phyloP scores from a whole-genome alignment of 2,329 filamentous ascomycete genomes.

The Colletotrichum orchidophilum region DNA sequence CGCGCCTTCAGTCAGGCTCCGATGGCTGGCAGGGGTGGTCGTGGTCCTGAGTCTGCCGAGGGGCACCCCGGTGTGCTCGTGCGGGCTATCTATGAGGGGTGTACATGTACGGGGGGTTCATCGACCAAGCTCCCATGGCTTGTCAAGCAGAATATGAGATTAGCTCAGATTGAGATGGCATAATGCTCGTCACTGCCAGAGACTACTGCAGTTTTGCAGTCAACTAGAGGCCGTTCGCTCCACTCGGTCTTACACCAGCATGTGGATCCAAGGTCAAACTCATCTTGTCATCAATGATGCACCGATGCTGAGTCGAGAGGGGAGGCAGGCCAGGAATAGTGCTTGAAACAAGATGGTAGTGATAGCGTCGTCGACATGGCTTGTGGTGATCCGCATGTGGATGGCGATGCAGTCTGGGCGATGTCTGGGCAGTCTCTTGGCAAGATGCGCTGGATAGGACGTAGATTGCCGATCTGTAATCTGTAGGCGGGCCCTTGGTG shows the following conservation, averaged over 20 bases:
- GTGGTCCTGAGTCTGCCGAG: slow-evolving; percentile 8
- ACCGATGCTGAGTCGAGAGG: slow-evolving; percentile 22
- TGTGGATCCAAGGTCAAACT: slow-evolving; percentile 30
- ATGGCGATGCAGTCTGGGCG: slow-evolving; percentile 31
- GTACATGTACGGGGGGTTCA: slow-evolving; percentile 9
- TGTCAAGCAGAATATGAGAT: slow-evolving; percentile 25
- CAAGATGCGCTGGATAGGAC: slow-evolving; percentile 34
- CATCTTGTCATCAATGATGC: slow-evolving; percentile 32
- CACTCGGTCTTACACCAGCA: neutral
- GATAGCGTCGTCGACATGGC: slow-evolving; percentile 32
- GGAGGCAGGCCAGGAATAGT: slow-evolving; percentile 33
- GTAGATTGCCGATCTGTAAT: slow-evolving; percentile 36
- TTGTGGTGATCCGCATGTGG: slow-evolving; percentile 30
- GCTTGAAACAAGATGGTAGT: slow-evolving; percentile 36
- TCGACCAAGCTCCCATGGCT: slow-evolving; percentile 16
- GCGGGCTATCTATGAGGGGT: slow-evolving; percentile 10
- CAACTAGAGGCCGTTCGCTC: neutral
- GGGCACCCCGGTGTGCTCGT: slow-evolving; percentile 30
- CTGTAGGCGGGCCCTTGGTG: slow-evolving; percentile 18
- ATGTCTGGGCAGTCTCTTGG: slow-evolving; percentile 35
- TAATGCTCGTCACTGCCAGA: slow-evolving; percentile 14
- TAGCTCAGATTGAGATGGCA: slow-evolving; percentile 11
- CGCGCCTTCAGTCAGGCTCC: slow-evolving; percentile 2
- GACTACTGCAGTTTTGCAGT: slow-evolving; percentile 22
- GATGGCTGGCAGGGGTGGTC: slow-evolving; percentile 26